Evolutionary conservation across 1,284 basidiomycete genomes (phyloP).

Genomic region (Ganoderma multipileum): DNA sequence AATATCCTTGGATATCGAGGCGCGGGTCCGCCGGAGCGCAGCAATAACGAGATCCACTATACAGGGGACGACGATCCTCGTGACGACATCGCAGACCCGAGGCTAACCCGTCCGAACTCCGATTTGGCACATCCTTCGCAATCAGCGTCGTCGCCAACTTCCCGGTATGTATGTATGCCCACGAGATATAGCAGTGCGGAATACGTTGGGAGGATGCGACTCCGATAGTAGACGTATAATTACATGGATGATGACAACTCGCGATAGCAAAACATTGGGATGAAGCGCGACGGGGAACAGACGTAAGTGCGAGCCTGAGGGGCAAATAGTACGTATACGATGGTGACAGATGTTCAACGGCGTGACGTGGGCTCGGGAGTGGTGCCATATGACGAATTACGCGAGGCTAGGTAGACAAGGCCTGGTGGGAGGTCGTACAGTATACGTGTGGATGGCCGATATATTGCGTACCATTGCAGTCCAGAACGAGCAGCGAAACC

Average conservation of each 20-base stretch:
- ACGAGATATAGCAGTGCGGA: not conserved
- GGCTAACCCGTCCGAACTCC: not conserved
- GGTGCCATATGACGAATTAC: slow-evolving; percentile 7
- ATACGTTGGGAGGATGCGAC: slow-evolving; percentile 12
- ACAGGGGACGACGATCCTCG: not conserved
- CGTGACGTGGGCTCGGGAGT: not conserved
- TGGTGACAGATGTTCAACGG: not conserved
- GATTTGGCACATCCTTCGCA: not conserved
- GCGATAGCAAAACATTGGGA: slow-evolving; percentile 35
- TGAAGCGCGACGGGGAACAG: slow-evolving; percentile 23
- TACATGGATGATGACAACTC: slow-evolving; percentile 32
- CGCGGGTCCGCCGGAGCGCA: not conserved
- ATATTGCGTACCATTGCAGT: slow-evolving; percentile 7
- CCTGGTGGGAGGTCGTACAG: slow-evolving; percentile 3
- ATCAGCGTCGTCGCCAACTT: not conserved
- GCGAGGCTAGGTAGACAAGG: slow-evolving; percentile 8
- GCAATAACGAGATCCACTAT: not conserved
- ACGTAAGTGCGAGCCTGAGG: slow-evolving; percentile 11
- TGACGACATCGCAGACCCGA: not conserved
- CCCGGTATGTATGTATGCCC: not conserved
- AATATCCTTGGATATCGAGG: not conserved
- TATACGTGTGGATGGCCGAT: not conserved
- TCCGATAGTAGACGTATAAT: slow-evolving; percentile 24
- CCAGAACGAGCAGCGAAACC: not conserved
- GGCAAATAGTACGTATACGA: not conserved